Base-by-base conservation (phyloP, 306 rosid genomes). In the Rosa chinensis region DNA sequence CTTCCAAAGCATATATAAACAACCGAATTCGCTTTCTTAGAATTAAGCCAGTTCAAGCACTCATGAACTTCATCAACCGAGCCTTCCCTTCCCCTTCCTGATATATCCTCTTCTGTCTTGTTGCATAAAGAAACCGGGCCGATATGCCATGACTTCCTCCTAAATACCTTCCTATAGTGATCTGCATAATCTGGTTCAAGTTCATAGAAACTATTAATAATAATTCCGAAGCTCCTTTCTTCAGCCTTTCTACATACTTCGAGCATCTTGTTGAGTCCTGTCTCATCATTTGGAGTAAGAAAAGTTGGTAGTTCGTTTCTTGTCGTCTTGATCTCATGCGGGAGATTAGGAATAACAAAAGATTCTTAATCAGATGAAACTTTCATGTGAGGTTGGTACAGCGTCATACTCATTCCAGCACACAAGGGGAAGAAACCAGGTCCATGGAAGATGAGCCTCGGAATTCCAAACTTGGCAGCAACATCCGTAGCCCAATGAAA, bases 221-320 rank as follows among this genome's bases (percentile, higher is more conserved):
- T 28, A 72, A 80, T 81, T 18, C 97, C 90, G 47, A 1, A 84
- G 72, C 93, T 84, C 5, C 49, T 85, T 73, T 45, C 6, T 70
- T 85, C 92, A 2, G 18, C 87, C 78, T 18, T 83, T 81, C 2
- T 68, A 0, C 44, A 17, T 3, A 44, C 83, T 1, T 83, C 83
- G 0, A 71, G 7, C 37, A 86, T 1, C 35, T 78, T 72, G 58
- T 28, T 21, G 0, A 77, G 7, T 5, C 9, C 76, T 7, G 76
- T 8, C 1, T 53, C 83, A 32, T 20, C 70, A 18, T 76, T 66
- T 10, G 47, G 56, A 5, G 42, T 21, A 13, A 55, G 1, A n/a
- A 73, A 18, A 37, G 20, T 1, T 7, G 23, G 45, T 6, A 55
- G 2, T 25, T 78, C 37, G 49, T 25, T 48, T 42, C 39, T 17